Evolutionary conservation across 2,329 filamentous ascomycete species (phyloP), one percentile per base, ranked within the genome.

Genomic region (Fusarium sp.): DNA sequence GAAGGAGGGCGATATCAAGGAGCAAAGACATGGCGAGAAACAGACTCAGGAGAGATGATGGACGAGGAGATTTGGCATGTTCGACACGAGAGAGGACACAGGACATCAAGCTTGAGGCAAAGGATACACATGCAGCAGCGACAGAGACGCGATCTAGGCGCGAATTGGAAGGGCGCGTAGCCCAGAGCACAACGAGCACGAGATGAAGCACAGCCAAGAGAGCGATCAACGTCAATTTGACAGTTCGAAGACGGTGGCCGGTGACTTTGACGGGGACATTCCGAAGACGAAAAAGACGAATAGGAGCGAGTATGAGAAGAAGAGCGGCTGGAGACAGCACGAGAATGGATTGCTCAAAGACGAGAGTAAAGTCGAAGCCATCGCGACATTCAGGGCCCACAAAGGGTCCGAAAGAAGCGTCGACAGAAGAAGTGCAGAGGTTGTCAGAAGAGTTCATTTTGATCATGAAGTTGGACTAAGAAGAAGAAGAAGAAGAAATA

Each of bases 351-450:
- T 83, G 80, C 67, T 83, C 81, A 51, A 89, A 82, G n/a, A 85
- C 82, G 20, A 89, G 77, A 6, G 85, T 86, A 51, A 88, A 85
- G 75, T 90, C 88, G 61, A 86, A 85, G 22, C 83, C 78, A 42
- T 83, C 79, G 26, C 84, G 82, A 24, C 84, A 83, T 47, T 70
- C 55, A 16, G 65, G 47, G 24, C 53, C 63, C 30, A 79, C 61
- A 14, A 78, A 56, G 7, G 78, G 78, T 7, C 78, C 78, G 39
- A 79, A 79, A 24, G 71, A 73, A 15, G 70, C 73, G 33, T 79
- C 78, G n/a, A 75, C 65, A 39, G 75, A 70, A 18, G 65, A 57
- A 35, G 66, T 39, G 68, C 77, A 79, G 5, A 70, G 35, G 20
- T 57, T 60, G 3, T 51, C 47, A 10, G 75, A 77, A 41, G 68